Percentiles rank a stretch among this genome's conserved stretches.
phyloP scores from a whole-genome alignment of 2,329 filamentous ascomycete genomes.

The Didymosphaeria variabile region DNA sequence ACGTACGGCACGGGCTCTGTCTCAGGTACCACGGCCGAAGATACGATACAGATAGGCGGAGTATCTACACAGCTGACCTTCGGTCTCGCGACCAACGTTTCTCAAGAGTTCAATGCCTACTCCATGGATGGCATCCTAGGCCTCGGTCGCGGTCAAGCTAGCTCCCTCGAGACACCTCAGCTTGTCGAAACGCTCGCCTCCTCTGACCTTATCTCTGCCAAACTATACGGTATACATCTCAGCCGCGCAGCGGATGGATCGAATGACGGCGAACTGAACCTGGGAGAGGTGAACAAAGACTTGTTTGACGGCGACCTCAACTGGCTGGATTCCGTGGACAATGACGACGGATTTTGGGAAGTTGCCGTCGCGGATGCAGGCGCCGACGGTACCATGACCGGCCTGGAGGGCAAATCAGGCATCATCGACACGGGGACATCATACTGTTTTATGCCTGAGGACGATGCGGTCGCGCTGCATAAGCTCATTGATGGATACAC shows the following conservation, averaged over 20 bases:
- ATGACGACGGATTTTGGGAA: conserved; percentile 72
- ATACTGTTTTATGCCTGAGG: conserved; percentile 75
- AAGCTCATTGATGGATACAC: conserved; percentile 69
- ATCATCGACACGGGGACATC: conserved; percentile 88
- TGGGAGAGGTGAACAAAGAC: conserved; percentile 73
- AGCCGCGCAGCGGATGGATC: conserved; percentile 70
- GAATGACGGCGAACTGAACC: conserved; percentile 79
- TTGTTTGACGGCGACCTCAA: conserved; percentile 74
- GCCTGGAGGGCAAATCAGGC: conserved; percentile 63
- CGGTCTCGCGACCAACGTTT: conserved; percentile 76
- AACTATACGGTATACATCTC: conserved; percentile 76
- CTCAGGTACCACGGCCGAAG: conserved; percentile 70
- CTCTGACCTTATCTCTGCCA: conserved; percentile 66
- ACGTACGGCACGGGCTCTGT: conserved; percentile 82
- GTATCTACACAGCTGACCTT: conserved; percentile 72
- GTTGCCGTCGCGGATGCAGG: conserved; percentile 73
- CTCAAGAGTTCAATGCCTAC: conserved; percentile 77
- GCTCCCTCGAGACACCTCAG: conserved; percentile 61
- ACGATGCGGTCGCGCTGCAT: conserved; percentile 74
- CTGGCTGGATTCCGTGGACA: conserved; percentile 66
- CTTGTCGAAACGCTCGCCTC: conserved; percentile 71
- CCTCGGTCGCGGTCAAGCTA: conserved; percentile 67
- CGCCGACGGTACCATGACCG: conserved; percentile 64
- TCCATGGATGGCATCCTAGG: conserved; percentile 90
- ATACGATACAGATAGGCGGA: conserved; percentile 70